Base-by-base conservation (phyloP, 2,329 filamentous ascomycete species). In the Pleoardoris graminearum region DNA sequence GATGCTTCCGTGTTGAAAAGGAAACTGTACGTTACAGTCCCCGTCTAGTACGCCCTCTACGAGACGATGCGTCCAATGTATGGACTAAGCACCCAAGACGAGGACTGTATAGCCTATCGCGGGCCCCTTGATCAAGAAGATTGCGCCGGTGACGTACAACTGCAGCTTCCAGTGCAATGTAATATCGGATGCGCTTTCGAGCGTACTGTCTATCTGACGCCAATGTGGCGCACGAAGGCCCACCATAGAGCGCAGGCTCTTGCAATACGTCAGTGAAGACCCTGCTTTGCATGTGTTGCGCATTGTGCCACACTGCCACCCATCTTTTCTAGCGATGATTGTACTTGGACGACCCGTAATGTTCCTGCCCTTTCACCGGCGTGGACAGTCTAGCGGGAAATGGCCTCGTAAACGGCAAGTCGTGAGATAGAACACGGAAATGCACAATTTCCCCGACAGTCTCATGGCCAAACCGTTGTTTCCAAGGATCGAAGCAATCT, bases 221-320 rank as follows among this genome's bases (percentile, higher is more conserved):
- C 32, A 14, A 12, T 38, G 23, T 47, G 23, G 33, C 43, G 36
- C 22, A 27, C 27, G 30, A 42, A 19, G 36, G 43, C 39, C 19
- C 35, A 51, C 38, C 50, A 27, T 32, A 27, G 35, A 17, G 38
- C 42, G 33, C 23, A 43, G 46, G 30, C 50, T 36, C 36, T 11
- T 14, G 17, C 5, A 29, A 12, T 11, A n/a, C n/a, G 30, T 7
- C 43, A 27, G 3, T 36, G 21, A 19, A 14, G 4, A 16, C 12
- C 17, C 12, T 46, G 30, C 21, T 11, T 35, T 35, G 12, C 5
- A 36, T 25, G 23, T 23, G 29, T 4, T 36, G 4, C 29, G 19
- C 14, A 21, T 27, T 11, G 6, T 21, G 21, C 21, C 8, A 22
- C 17, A n/a, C n/a, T n/a, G n/a, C n/a, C n/a, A n/a, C 30, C 21